Evolutionary conservation across 2,329 filamentous ascomycete genomes (phyloP), one percentile per base, ranked within the genome.

Genomic region (Penicillium sp.): DNA sequence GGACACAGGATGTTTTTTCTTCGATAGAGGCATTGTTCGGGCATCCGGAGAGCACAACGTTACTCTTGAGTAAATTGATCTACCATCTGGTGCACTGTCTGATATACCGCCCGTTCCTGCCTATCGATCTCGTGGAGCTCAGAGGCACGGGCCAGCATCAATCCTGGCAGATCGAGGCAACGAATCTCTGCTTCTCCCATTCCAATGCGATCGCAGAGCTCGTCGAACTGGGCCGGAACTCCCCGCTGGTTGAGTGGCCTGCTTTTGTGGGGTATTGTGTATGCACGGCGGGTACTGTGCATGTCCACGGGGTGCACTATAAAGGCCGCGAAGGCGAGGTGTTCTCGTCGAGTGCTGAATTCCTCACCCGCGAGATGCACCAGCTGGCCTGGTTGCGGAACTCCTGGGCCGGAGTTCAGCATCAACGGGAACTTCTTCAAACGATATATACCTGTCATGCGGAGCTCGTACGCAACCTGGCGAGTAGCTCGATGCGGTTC

Each of bases 101-200:
- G 53, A 89, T 96, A 46, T 96, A 96, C 72, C 86, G 92, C 16
- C 92, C 92, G 0, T 96, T 96, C 75, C 81, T 96, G 6, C 92
- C 92, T 0, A 90, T 96, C 63, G 90, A 96, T 73, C 81, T 96
- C 3, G 86, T 89, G 26, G 92, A 96, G 73, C 84, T 96, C 6
- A 86, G 90, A 13, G 90, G 90, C 14, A 89, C 86, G 0, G 90
- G 90, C 1, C 92, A 96, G 70, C 91, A 96, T 67, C 92, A 96
- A 73, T 93, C 91, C 30, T 96, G 92, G 92, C 92, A 96, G 73
- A 94, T 96, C 52, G 91, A 96, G 73, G 91, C 92, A 0, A 96
- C 92, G 0, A 94, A 95, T 70, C 84, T 94, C 72, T 96, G 92
- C 75, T 95, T 89, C 73, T 80, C 93, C 19, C 92, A 96, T 67